These are phyloP conservation scores for Daedaleopsis sinensis DNA, from an alignment of 768 basidiomycete species.

Conservation along the genomic window DNA sequence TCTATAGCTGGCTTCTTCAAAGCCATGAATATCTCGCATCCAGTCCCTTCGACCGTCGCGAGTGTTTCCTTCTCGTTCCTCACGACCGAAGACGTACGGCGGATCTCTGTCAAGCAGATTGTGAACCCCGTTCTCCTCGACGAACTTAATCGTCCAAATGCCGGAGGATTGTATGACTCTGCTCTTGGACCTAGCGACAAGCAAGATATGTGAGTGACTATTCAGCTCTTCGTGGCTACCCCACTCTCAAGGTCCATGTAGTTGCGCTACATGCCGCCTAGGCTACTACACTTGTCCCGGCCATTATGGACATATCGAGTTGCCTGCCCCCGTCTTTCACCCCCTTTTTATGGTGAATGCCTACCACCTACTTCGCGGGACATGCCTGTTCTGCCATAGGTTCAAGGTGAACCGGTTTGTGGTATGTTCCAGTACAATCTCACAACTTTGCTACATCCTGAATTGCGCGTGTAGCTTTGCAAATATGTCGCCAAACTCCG, in stretches of 20 bases:
- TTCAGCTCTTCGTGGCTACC: not conserved
- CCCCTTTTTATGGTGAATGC: conserved; percentile 94
- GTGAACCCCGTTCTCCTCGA: conserved; percentile 92
- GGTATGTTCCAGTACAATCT: conserved; percentile 45
- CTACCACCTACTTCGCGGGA: conserved; percentile 83
- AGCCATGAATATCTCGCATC: conserved; percentile 87
- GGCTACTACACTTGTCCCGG: conserved; percentile 96
- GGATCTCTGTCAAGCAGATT: conserved; percentile 97
- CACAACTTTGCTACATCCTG: conserved; percentile 1
- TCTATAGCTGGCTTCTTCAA: not conserved
- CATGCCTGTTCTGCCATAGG: conserved; percentile 92
- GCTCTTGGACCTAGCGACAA: conserved; percentile 88
- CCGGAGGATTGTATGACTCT: conserved; percentile 93
- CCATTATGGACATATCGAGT: conserved; percentile 97
- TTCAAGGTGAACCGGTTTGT: conserved; percentile 81
- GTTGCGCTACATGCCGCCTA: conserved; percentile 92
- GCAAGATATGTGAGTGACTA: conserved; percentile 80
- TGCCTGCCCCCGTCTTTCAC: conserved; percentile 94
- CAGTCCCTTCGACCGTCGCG: conserved; percentile 82
- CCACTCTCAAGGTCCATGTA: conserved; percentile 33
- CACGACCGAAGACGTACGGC: conserved; percentile 81
- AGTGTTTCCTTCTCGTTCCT: conserved; percentile 94
- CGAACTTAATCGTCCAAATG: conserved; percentile 89
- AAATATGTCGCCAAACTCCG: conserved; percentile 88
- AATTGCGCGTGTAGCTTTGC: conserved; percentile 52